Percentiles rank a stretch among this genome's conserved stretches.
Conservation (phyloP, 768 basidiomycete genomes). For the Podaxis sp. region DNA sequence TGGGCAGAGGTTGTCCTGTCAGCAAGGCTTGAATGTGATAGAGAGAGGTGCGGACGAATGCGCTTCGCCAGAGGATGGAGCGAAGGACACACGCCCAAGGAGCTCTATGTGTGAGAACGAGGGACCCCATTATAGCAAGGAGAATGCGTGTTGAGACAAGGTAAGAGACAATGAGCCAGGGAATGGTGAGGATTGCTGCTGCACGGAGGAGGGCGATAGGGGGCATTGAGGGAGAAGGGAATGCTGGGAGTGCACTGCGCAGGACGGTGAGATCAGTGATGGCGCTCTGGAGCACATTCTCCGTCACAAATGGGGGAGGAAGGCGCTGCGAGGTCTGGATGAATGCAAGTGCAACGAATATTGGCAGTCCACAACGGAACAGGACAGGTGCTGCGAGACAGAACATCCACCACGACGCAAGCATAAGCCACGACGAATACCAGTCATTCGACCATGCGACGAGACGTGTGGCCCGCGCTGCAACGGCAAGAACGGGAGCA, state of each 20-base stretch:
- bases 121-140: slow-evolving; percentile 53
- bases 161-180: slow-evolving; percentile 64
- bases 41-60: slow-evolving; percentile 60
- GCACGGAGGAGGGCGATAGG: slow-evolving; percentile 47
- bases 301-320: slow-evolving; percentile 38
- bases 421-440: slow-evolving; percentile 61
- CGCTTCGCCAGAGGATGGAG: slow-evolving; percentile 54
- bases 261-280: slow-evolving; percentile 66
- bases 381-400: slow-evolving; percentile 55
- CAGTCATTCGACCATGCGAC: slow-evolving; percentile 53
- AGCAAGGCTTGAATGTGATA: slow-evolving; percentile 50
- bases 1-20: slow-evolving; percentile 51
- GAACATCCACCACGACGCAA: slow-evolving; percentile 74
- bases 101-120: slow-evolving; percentile 59
- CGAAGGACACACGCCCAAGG: slow-evolving; percentile 60
- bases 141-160: slow-evolving; percentile 59
- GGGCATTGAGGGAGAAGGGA: slow-evolving; percentile 24
- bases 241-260: slow-evolving; percentile 40
- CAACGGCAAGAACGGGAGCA: slow-evolving; percentile 43
- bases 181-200: slow-evolving; percentile 50
- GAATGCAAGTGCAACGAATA: slow-evolving; percentile 31
- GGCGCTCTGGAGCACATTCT: slow-evolving; percentile 45
- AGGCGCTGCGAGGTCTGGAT: slow-evolving; percentile 15
- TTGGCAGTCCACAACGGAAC: slow-evolving; percentile 54
- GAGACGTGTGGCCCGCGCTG: slow-evolving; percentile 42